A percentile compares a stretch with the other conserved stretches of the same genome.
phyloP scores from a whole-genome alignment of 805 yeast species.

The Starmerella etchellsii region DNA sequence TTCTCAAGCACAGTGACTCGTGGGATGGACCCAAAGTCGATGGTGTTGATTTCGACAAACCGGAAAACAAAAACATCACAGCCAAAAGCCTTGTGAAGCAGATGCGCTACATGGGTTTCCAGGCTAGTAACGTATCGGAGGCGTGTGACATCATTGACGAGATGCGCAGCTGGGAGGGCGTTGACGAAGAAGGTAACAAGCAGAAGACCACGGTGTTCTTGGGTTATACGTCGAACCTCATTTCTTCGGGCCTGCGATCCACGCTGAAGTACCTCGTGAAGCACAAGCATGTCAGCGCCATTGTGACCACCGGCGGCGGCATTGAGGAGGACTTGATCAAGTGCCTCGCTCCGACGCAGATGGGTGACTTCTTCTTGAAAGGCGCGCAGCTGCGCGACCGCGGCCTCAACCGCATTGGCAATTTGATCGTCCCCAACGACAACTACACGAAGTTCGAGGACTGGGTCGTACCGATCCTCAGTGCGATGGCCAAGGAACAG shows the following conservation, averaged over 20 bases:
- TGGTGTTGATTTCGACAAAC: conserved; percentile 82
- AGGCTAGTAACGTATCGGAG: conserved; percentile 70
- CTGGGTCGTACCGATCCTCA: conserved; percentile 94
- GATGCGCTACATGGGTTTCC: conserved; percentile 96
- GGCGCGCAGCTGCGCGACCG: conserved; percentile 79
- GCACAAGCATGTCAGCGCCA: conserved; percentile 85
- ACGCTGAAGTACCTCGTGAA: conserved; percentile 81
- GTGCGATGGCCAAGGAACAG: conserved; percentile 70
- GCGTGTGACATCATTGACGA: conserved; percentile 88
- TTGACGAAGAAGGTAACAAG: conserved; percentile 40
- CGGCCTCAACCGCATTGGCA: conserved; percentile 97
- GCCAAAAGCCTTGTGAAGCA: conserved; percentile 68
- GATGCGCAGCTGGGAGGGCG: conserved; percentile 91
- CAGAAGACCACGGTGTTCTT: conserved; percentile 84
- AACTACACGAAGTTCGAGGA: conserved; percentile 96
- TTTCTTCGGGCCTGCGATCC: conserved; percentile 87
- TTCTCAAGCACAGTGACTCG: conserved; percentile 71
- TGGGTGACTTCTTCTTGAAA: conserved; percentile 78
- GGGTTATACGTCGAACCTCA: conserved; percentile 94
- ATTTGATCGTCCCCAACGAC: conserved; percentile 91
- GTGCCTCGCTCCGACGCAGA: conserved; percentile 87
- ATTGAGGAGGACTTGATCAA: conserved; percentile 95
- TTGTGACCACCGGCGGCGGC: conserved; percentile 97
- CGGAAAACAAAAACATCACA: conserved; percentile 58
- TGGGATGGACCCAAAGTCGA: conserved; percentile 62